phyloP scores from a whole-genome alignment of 176 grass and related monocot genomes.

The Ensete glaucum region DNA sequence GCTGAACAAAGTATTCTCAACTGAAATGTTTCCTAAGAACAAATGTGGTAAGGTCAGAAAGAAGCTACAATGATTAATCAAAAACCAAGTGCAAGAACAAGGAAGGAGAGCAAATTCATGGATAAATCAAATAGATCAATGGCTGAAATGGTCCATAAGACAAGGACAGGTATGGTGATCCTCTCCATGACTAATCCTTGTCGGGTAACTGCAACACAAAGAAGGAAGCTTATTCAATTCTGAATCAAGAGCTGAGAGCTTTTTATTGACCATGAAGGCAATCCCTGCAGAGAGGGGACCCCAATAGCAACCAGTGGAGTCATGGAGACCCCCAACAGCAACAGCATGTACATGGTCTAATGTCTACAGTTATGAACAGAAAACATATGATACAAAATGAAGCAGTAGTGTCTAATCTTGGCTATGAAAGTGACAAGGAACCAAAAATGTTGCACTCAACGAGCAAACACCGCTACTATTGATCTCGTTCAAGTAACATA shows the following conservation, averaged over 20 bases:
- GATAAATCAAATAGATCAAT: not conserved
- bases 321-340: not conserved
- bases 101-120: not conserved
- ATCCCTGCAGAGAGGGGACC: not conserved
- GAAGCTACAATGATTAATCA: too few species aligned
- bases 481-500: not conserved
- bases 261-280: constrained; percentile 1
- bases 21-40: not conserved
- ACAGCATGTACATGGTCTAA: not conserved
- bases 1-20: not conserved
- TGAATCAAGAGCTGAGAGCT: not conserved
- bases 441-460: constrained; percentile 4
- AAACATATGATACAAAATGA: not conserved
- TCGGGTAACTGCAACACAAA: not conserved
- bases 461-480: not conserved
- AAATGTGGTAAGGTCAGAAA: too few species aligned
- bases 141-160: not conserved
- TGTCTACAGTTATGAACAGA: not conserved
- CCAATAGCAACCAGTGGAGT: not conserved
- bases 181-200: too few species aligned
- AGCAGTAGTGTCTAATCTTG: constrained; percentile 4
- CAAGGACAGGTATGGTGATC: not conserved
- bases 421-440: constrained; percentile 1
- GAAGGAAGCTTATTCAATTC: not conserved
- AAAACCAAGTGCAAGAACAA: not conserved